Evolutionary conservation across 179 eudicot genomes (phyloP).

Genomic region (Amaranthus tricolor): DNA sequence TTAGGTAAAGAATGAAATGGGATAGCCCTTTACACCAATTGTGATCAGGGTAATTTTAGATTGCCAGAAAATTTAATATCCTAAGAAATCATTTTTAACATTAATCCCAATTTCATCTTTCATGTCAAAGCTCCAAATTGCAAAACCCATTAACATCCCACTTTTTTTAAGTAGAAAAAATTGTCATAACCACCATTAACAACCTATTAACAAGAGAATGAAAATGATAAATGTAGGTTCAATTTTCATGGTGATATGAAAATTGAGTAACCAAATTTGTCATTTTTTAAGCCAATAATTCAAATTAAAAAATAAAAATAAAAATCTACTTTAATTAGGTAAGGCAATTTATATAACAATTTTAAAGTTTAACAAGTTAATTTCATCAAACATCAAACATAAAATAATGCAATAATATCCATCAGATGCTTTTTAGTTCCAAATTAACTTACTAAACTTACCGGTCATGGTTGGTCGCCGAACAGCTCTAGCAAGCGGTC

Average conservation of each 20-base stretch:
- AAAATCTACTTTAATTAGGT: not conserved
- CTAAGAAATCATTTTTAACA: not conserved
- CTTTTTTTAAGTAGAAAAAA: no score
- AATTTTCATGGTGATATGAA: no score
- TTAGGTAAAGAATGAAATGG: not conserved
- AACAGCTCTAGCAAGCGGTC: not conserved
- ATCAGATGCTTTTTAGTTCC: not conserved
- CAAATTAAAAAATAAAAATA: no score
- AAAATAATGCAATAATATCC: not conserved
- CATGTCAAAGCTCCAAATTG: no score
- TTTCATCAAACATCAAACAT: slow-evolving; percentile 2
- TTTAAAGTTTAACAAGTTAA: not conserved
- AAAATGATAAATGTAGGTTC: no score
- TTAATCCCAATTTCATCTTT: not conserved
- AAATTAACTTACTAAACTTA: not conserved
- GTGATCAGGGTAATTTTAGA: not conserved
- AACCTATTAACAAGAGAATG: no score
- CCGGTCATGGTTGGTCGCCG: slow-evolving; percentile 31
- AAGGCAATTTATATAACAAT: not conserved
- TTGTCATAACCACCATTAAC: no score
- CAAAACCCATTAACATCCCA: not conserved
- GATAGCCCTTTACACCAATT: no score
- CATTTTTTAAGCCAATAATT: no score
- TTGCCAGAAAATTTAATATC: not conserved
- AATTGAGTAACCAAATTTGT: no score